These are phyloP conservation scores for Penstemon davidsonii DNA, from an alignment of 257 asterid species.

Conservation along the genomic window DNA sequence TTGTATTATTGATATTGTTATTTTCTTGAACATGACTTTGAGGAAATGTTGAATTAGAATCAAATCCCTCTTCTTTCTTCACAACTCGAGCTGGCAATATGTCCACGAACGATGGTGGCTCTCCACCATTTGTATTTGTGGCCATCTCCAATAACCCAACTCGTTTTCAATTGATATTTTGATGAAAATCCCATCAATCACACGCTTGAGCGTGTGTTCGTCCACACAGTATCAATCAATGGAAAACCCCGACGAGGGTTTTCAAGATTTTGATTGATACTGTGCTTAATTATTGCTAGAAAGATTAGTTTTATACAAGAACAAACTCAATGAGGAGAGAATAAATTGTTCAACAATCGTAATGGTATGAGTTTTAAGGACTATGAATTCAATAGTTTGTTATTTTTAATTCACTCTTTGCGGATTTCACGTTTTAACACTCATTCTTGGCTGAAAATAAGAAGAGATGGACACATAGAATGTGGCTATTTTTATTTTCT, in stretches of 20 bases:
- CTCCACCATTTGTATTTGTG: slow-evolving; percentile 3
- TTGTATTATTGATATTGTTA: background rate
- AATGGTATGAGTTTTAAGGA: slow-evolving; percentile 11
- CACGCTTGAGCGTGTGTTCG: background rate
- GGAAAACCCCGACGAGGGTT: slow-evolving; percentile 57
- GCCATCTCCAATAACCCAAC: slow-evolving; percentile 26
- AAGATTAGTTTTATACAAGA: background rate
- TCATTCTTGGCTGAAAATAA: background rate
- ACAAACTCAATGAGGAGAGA: background rate
- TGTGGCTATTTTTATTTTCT: background rate
- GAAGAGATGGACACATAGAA: background rate
- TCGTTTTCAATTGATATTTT: slow-evolving; percentile 17
- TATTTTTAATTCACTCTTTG: background rate
- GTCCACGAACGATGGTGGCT: background rate
- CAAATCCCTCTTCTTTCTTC: slow-evolving; percentile 27
- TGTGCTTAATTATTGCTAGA: slow-evolving; percentile 35
- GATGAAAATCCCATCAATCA: background rate
- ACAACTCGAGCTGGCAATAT: slow-evolving; percentile 12
- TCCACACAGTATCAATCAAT: slow-evolving; percentile 54
- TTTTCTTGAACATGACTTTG: background rate
- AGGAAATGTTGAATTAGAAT: slow-evolving; percentile 6
- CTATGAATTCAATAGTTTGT: slow-evolving; percentile 5
- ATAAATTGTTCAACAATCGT: background rate
- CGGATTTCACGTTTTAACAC: slow-evolving; percentile 31
- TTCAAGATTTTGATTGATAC: slow-evolving; percentile 49